Base-by-base conservation (phyloP, 768 basidiomycete species). In the Pisolithus albus region DNA sequence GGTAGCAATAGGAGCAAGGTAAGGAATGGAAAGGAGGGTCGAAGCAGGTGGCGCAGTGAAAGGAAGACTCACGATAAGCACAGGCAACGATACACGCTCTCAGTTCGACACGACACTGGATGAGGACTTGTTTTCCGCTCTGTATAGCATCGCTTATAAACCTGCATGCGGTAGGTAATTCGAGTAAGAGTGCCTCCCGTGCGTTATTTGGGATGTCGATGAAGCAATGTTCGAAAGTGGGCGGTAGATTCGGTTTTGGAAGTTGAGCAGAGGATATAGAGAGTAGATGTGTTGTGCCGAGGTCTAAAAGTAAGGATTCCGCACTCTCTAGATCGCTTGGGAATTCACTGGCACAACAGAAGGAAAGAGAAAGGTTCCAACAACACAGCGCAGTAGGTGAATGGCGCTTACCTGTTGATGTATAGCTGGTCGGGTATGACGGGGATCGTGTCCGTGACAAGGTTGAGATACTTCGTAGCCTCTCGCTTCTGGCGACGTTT, bases 221-320 rank as follows among this genome's bases (percentile, higher is more conserved):
- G 54, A 79, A 76, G 34, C 56, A 65, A 47, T 77, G 73, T 46
- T 70, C 66, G 43, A 72, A 64, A 5, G 16, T 54, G 8, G 64
- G 61, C 2, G 64, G 57, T 36, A 73, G 55, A 24, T 56, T 61
- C 32, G 71, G 58, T 10, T 64, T 61, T 7, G 70, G 65, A 32
- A 74, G 58, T 50, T 73, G 69, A n/a, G 78, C 69, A n/a, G 82
- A 81, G 2, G 78, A 72, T 24, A 84, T 64, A 2, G 79, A 75
- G 42, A 84, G 53, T 13, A 82, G 48, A 57, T 83, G 81, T 0
- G 80, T 80, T 19, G 76, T 67, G 18, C 73, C 78, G 10, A 80
- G 57, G 49, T 82, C 80, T 13, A 69, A 46, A 19, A 84, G 68
- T 34, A 83, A 68, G 13, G 72, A 74, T 39, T 76, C 72, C 15